Conservation (phyloP, 176 grass and related monocot species). For the Neostapfia colusana region DNA sequence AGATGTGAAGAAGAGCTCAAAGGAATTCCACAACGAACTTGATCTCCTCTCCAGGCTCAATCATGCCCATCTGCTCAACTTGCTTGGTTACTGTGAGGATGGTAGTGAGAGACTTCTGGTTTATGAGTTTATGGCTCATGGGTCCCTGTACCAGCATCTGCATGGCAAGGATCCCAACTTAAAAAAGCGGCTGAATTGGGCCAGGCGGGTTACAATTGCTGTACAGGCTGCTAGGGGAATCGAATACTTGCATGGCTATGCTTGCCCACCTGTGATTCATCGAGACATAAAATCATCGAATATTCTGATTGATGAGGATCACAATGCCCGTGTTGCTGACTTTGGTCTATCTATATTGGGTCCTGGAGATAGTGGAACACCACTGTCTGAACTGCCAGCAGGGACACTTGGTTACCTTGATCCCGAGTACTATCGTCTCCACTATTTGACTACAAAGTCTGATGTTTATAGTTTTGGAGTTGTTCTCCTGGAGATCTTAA, state of each 20-base stretch:
- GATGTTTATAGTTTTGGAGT: slow-evolving; percentile 98
- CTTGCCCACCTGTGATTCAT: slow-evolving; percentile 95
- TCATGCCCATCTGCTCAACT: slow-evolving; percentile 90
- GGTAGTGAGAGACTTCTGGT: slow-evolving; percentile 86
- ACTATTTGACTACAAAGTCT: slow-evolving; percentile 96
- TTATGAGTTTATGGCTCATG: slow-evolving; percentile 99
- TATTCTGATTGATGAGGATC: slow-evolving; percentile 95
- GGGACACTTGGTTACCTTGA: slow-evolving; percentile 97
- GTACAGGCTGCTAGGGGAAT: slow-evolving; percentile 95
- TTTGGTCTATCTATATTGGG: slow-evolving; percentile 94
- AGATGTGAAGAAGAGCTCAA: slow-evolving; percentile 89
- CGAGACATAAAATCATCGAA: slow-evolving; percentile 98
- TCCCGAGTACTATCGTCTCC: slow-evolving; percentile 94
- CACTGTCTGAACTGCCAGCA: slow-evolving; percentile 84
- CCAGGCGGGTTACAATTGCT: slow-evolving; percentile 86
- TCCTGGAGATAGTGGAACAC: slow-evolving; percentile 75
- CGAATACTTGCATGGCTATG: slow-evolving; percentile 96
- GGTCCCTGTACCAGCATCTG: slow-evolving; percentile 87
- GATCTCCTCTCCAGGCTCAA: slow-evolving; percentile 95
- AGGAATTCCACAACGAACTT: slow-evolving; percentile 92
- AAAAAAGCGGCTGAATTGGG: slow-evolving; percentile 76
- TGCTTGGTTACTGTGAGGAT: slow-evolving; percentile 97
- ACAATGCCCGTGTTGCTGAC: slow-evolving; percentile 92
- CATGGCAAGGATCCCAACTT: slow-evolving; percentile 75
- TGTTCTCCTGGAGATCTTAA: slow-evolving; percentile 88